Evolutionary conservation across 805 yeast genomes (phyloP), one percentile per base, ranked within the genome.

Genomic region (Teunomyces funiuensis): DNA sequence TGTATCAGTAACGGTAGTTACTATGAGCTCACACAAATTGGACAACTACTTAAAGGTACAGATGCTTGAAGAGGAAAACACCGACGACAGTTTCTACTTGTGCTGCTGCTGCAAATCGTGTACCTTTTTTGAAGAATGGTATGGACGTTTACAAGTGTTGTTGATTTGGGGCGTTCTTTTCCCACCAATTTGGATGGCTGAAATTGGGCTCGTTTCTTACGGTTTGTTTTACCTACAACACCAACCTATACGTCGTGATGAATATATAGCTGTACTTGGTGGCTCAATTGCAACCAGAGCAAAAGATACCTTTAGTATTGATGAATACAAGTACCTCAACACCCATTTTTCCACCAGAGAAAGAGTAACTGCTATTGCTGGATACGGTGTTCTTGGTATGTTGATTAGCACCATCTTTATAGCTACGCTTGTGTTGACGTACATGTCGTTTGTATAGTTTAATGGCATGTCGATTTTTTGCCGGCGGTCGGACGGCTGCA

Each of bases 171-270:
- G 63, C 2, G 3, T 45, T 1, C 3, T 52, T 8, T 39, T 51
- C 22, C 65, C 63, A 13, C 31, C 42, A 3, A 7, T 54, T n/a
- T 58, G 65, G 63, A 1, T 53, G 0, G 39, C 33, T 14, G 45
- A 43, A 31, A 25, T 51, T 5, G 36, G 30, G 1, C 23, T 39
- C 2, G 37, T 54, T 2, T 8, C 43, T 3, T 45, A 28, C 22
- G 41, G 37, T 2, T 28, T 51, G 14, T 22, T 33, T 14, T 41
- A 25, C 7, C 20, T 14, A n/a, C 26, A 43, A 8, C 29, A 34
- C 26, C n/a, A 22, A 14, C 50, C 55, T 11, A 15, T 37, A 2
- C 36, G 47, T 17, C 29, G 33, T 11, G 36, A 46, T 19, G 38
- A 37, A 22, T 53, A 39, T 40, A 42, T 53, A 11, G 33, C 39